Base-by-base conservation (phyloP, 2,329 filamentous ascomycete genomes). In the Knufia fluminis region DNA sequence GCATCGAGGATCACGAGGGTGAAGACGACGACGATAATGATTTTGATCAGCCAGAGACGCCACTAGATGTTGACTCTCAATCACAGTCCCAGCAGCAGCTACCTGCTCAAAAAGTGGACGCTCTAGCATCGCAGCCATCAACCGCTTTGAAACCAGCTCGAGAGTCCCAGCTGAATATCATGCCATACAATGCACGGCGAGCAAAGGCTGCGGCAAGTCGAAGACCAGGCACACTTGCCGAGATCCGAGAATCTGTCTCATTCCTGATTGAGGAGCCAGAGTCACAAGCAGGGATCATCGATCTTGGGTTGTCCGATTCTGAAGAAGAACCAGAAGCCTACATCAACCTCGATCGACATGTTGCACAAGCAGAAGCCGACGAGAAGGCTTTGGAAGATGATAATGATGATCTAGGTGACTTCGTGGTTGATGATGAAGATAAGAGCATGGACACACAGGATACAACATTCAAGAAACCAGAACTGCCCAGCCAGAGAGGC, bases 231-330 rank as follows among this genome's bases (percentile, higher is more conserved):
- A 85, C 82, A 16, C 71, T 94, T 8, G 80, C 82, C 23, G 87
- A 96, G 61, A 85, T 96, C 54, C 82, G 88, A 50, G 80, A 91
- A 63, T 87, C 86, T 0, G 71, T 96, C 4, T 94, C 86, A 3
- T 86, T 84, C 64, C 75, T 96, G 8, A 81, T 95, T 14, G 89
- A 94, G 46, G 77, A 78, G 33, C 72, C 73, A 16, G 62, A 71
- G 4, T 56, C 57, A 4, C 58, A 55, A 42, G 45, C 56, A 41
- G 47, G 47, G 4, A 54, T 39, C 4, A 59, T 64, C 20, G 80
- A 85, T 38, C 76, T 79, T 22, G 73, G 78, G 50, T 59, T 66
- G 9, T 66, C 64, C 14, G 65, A 50, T 75, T 77, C 14, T 62
- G 69, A 54, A 53, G 60, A 31, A 10, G 59, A 57, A 32, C 60